phyloP scores from a whole-genome alignment of 139 green algal genomes.

The Volvox reticuliferus region DNA sequence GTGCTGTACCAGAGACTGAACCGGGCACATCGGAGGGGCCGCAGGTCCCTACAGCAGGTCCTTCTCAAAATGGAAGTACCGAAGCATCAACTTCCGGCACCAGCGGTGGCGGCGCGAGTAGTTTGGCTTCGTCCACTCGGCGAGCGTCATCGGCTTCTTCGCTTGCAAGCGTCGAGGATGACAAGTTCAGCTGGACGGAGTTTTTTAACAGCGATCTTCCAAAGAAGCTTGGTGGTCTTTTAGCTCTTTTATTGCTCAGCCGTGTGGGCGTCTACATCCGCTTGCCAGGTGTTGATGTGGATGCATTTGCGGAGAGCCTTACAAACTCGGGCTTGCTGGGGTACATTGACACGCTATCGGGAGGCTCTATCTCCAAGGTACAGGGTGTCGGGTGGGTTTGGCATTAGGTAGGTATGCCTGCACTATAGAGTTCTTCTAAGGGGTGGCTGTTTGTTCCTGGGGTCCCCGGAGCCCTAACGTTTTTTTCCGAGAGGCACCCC shows the following conservation, averaged over 20 bases:
- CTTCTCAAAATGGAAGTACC: slow-evolving; percentile 23
- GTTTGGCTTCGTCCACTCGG: neutral
- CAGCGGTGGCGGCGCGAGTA: neutral
- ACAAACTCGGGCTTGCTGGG: slow-evolving; percentile 84
- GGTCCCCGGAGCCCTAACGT: too few species aligned
- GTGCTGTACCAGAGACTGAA: slow-evolving; percentile 7
- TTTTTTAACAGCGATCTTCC: slow-evolving; percentile 83
- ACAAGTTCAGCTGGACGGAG: slow-evolving; percentile 69
- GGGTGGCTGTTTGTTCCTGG: too few species aligned
- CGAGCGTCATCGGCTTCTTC: neutral
- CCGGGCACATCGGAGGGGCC: slow-evolving; percentile 35
- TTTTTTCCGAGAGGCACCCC: too few species aligned
- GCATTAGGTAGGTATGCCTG: too few species aligned
- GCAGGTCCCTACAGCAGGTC: neutral
- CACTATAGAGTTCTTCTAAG: too few species aligned
- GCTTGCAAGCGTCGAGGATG: slow-evolving; percentile 51
- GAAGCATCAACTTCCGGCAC: neutral
- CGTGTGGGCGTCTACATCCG: slow-evolving; percentile 96
- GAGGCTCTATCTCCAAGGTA: slow-evolving; percentile 79
- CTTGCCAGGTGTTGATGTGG: slow-evolving; percentile 92
- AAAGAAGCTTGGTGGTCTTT: slow-evolving; percentile 81
- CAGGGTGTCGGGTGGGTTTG: neutral
- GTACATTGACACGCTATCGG: slow-evolving; percentile 95
- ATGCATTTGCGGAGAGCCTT: slow-evolving; percentile 85
- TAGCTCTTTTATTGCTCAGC: slow-evolving; percentile 90